Evolutionary conservation across 805 yeast species (phyloP), one percentile per base, ranked within the genome.

Genomic region (Spathaspora arborariae): DNA sequence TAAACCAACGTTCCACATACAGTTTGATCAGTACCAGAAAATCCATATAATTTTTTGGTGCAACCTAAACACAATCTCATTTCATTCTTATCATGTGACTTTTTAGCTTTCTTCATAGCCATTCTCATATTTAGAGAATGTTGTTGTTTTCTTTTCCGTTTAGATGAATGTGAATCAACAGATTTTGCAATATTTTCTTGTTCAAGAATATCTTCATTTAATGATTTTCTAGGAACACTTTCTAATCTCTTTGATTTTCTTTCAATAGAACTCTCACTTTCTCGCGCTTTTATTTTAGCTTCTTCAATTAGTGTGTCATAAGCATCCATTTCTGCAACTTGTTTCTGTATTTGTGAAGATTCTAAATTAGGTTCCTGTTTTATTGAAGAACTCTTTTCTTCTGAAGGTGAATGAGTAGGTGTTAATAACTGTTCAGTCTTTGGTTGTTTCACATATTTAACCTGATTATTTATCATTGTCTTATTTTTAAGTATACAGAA

Each of bases 401-500:
- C 34, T 19, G 8, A 16, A 5, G 39, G 39, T 4, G 39, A 20
- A 20, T 21, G 9, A 15, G 6, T 36, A 4, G 44, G 26, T 11
- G 26, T 35, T 42, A 41, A 35, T 35, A 41, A n/a, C 8, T 30
- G 35, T n/a, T 13, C 18, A 7, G 35, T 30, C 35, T 30, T 24
- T 24, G 10, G 10, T 7, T 24, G 8, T 24, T 10, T 2, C 8
- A 9, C 27, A 24, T 13, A 9, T 24, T 10, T 24, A 24, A 24
- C 5, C 8, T 30, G 35, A 10, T 30, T 7, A 27, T 13, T 30
- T 30, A 15, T 15, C 6, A 15, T 4, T 30, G 18, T n/a, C 34
- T 41, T 18, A 16, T 56, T 53, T 43, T 65, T 70, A 36, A 75
- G 57, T 35, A 70, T 67, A 48, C 77, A 62, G 68, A 79, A 79